These are phyloP conservation scores for Hirschioporus abietinus DNA, from an alignment of 768 basidiomycete genomes.

Conservation along the genomic window DNA sequence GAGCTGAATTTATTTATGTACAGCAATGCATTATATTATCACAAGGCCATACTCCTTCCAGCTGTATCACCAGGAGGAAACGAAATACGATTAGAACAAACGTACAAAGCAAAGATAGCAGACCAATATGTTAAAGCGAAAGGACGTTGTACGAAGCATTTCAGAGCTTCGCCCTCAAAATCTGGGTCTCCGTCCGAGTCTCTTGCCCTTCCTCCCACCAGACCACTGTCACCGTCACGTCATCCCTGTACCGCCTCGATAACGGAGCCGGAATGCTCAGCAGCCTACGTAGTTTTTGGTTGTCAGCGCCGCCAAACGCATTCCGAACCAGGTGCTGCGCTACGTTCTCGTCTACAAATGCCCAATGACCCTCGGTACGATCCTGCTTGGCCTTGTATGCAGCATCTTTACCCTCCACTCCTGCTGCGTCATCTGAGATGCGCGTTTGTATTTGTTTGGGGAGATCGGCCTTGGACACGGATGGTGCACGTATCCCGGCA, in stretches of 20 bases:
- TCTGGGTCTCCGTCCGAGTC: conserved; percentile 22
- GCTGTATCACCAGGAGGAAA: background rate
- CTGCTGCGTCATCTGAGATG: conserved; percentile 25
- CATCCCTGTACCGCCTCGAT: conserved; percentile 76
- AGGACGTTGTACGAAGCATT: background rate
- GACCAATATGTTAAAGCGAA: background rate
- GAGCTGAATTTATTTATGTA: background rate
- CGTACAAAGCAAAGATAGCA: background rate
- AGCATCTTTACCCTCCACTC: conserved; percentile 63
- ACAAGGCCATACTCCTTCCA: background rate
- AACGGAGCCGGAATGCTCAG: conserved; percentile 82
- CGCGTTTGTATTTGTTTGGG: conserved; percentile 48
- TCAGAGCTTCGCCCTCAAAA: conserved; percentile 38
- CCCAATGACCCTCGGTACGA: conserved; percentile 44
- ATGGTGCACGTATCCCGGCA: conserved; percentile 56
- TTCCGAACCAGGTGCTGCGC: conserved; percentile 85
- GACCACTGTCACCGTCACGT: conserved; percentile 78
- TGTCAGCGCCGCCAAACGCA: conserved; percentile 84
- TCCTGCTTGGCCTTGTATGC: conserved; percentile 25
- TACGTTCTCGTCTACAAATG: conserved; percentile 74
- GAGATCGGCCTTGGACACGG: conserved; percentile 53
- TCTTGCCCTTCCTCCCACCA: conserved; percentile 71
- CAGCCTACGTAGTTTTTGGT: conserved; percentile 45
- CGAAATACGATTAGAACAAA: background rate
- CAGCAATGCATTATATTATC: background rate